These are phyloP conservation scores for Calophaca sinica DNA, from an alignment of 306 rosid genomes.

Conservation along the genomic window DNA sequence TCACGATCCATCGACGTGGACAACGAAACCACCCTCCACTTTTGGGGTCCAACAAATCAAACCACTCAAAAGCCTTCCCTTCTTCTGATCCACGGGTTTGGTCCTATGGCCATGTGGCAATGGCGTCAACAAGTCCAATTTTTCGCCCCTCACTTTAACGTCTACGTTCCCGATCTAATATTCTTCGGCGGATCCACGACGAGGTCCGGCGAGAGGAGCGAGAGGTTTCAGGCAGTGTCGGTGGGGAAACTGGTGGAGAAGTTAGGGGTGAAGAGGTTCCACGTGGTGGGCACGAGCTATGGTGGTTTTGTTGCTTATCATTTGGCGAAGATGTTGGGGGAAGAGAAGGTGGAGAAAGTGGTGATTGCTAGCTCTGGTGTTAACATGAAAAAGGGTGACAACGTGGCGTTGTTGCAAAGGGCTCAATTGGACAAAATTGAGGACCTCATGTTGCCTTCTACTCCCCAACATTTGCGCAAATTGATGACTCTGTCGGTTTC, in stretches of 20 bases:
- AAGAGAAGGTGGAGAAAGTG: conserved; percentile 80
- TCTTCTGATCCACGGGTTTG: conserved; percentile 86
- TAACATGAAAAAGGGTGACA: conserved; percentile 60
- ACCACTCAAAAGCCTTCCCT: conserved; percentile 52
- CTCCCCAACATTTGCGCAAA: conserved; percentile 61
- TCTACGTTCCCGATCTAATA: conserved; percentile 81
- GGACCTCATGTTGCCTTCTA: conserved; percentile 76
- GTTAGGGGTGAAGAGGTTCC: conserved; percentile 53
- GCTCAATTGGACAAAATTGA: conserved; percentile 64
- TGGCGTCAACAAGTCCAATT: conserved; percentile 85
- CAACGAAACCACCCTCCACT: conserved; percentile 65
- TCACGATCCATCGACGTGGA: conserved; percentile 56
- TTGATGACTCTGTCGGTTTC: conserved; percentile 56
- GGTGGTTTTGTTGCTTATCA: conserved; percentile 88
- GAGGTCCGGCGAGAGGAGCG: conserved; percentile 60
- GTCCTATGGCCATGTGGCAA: conserved; percentile 80
- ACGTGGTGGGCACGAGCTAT: conserved; percentile 83
- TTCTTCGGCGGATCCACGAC: conserved; percentile 84
- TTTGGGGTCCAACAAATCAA: conserved; percentile 66
- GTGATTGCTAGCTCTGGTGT: conserved; percentile 92
- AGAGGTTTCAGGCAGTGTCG: conserved; percentile 70
- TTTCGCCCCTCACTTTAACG: conserved; percentile 63
- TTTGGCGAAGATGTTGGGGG: conserved; percentile 68
- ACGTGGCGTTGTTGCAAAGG: conserved; percentile 58
- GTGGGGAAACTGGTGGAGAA: conserved; percentile 69